Conservation (phyloP, 2,329 filamentous ascomycete genomes). For the Clathrospora elynae region DNA sequence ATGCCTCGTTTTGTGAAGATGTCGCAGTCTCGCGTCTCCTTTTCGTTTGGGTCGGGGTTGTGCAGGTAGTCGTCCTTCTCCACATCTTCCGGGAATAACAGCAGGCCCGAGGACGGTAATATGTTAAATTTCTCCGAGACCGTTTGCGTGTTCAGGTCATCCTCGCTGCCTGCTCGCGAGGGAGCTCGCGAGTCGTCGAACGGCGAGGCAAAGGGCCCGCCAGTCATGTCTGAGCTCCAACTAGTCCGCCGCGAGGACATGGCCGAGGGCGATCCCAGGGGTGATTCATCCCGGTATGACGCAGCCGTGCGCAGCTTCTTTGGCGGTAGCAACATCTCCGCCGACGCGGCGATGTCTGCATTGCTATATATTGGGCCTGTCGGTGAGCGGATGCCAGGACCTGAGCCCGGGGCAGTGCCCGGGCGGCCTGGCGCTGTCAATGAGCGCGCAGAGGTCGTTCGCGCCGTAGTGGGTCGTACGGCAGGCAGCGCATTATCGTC, state of each 20-base stretch:
- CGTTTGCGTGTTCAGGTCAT: slow-evolving; percentile 72
- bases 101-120: slow-evolving; percentile 66
- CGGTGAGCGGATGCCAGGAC: slow-evolving; percentile 33
- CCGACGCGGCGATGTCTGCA: slow-evolving; percentile 50
- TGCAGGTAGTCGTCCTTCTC: slow-evolving; percentile 76
- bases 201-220: slow-evolving; percentile 58
- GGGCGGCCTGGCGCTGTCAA: slow-evolving; percentile 50
- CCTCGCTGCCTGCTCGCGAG: slow-evolving; percentile 66
- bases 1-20: slow-evolving; percentile 68
- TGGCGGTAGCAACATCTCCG: slow-evolving; percentile 58
- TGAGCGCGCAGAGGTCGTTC: slow-evolving; percentile 53
- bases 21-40: slow-evolving; percentile 65
- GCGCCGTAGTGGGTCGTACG: slow-evolving; percentile 45
- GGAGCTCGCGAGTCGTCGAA: slow-evolving; percentile 65
- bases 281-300: slow-evolving; percentile 59
- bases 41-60: slow-evolving; percentile 70
- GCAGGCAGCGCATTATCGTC: slow-evolving; percentile 39
- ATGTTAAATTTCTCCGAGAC: slow-evolving; percentile 77
- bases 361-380: slow-evolving; percentile 41
- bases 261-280: slow-evolving; percentile 56
- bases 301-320: slow-evolving; percentile 55
- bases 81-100: slow-evolving; percentile 73
- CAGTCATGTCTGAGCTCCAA: slow-evolving; percentile 66
- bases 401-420: slow-evolving; percentile 42
- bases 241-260: slow-evolving; percentile 67